A percentile compares a stretch with the other conserved stretches of the same genome.
phyloP scores from a whole-genome alignment of 192 early-diverging fungal species.

The Linnemannia zychae region DNA sequence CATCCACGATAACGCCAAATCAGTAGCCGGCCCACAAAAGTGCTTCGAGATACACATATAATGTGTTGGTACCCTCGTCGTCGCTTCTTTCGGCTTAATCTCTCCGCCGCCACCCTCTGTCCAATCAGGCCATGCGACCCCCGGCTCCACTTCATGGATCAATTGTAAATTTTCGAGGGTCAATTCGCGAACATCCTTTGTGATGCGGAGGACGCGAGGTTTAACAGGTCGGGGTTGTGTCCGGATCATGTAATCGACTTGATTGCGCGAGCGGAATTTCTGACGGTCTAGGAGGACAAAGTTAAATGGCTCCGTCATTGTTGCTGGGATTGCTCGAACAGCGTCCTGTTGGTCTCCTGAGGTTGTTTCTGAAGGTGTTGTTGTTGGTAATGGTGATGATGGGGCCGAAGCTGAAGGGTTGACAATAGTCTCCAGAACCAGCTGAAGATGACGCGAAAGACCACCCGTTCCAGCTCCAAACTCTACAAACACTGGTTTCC shows the following conservation, averaged over 20 bases:
- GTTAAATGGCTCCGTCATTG: constrained; percentile 25
- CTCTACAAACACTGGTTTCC: constrained; percentile 40
- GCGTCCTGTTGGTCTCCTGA: not conserved
- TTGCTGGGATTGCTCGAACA: not conserved
- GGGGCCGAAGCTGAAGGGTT: not conserved
- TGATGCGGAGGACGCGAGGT: constrained; percentile 46
- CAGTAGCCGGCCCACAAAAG: constrained; percentile 50
- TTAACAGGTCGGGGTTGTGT: constrained; percentile 47
- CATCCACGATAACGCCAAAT: constrained; percentile 44
- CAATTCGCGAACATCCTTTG: constrained; percentile 42
- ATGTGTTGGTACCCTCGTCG: constrained; percentile 21
- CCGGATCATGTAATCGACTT: constrained; percentile 57
- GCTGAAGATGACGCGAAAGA: constrained; percentile 44
- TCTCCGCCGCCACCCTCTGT: constrained; percentile 35
- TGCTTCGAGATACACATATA: constrained; percentile 55
- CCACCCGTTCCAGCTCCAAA: constrained; percentile 56
- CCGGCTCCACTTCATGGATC: constrained; percentile 42
- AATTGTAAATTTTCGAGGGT: constrained; percentile 34
- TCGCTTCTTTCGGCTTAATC: constrained; percentile 12
- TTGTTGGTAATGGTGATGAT: not conserved
- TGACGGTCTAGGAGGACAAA: constrained; percentile 50
- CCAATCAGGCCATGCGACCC: constrained; percentile 31
- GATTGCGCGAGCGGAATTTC: constrained; percentile 48
- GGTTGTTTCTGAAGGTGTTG: no score
- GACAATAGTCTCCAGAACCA: constrained; percentile 38